phyloP scores from a whole-genome alignment of 176 grass and related monocot species.

The Melocanna baccifera region DNA sequence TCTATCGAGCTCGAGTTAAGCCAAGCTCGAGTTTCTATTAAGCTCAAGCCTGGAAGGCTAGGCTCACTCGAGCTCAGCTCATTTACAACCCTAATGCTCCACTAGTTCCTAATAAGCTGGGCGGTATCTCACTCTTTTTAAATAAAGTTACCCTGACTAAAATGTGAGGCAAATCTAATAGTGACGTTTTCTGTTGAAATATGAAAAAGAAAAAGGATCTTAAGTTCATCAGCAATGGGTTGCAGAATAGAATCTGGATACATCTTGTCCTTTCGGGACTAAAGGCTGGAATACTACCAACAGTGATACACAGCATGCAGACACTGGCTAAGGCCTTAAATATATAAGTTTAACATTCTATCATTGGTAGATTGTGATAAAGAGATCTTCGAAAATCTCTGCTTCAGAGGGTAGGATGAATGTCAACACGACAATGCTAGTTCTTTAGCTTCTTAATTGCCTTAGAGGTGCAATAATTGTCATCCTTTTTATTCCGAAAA shows the following conservation, averaged over 20 bases:
- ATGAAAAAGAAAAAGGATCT: neutral
- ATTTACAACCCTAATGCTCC: too few relatives aligned
- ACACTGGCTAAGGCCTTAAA: neutral
- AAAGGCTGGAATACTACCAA: neutral
- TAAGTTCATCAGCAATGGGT: neutral
- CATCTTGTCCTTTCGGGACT: neutral
- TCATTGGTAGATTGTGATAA: neutral
- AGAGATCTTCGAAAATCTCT: neutral
- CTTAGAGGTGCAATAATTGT: constrained; percentile 21
- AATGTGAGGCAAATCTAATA: neutral
- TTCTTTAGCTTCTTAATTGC: neutral
- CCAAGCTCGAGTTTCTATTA: too few relatives aligned
- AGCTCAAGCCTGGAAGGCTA: too few relatives aligned
- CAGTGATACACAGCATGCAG: neutral
- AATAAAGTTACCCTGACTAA: neutral
- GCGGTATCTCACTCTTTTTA: neutral
- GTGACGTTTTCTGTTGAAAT: neutral
- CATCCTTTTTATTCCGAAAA: neutral
- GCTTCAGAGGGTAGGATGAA: neutral
- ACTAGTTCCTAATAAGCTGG: neutral
- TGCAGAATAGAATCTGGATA: neutral
- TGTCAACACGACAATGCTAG: neutral
- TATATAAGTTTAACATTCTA: neutral
- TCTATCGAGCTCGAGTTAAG: too few relatives aligned
- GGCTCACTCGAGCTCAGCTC: too few relatives aligned